Percentiles rank a stretch among this genome's conserved stretches.
Conservation (phyloP, 2,329 filamentous ascomycete genomes). For the Hypoxylon sp. region DNA sequence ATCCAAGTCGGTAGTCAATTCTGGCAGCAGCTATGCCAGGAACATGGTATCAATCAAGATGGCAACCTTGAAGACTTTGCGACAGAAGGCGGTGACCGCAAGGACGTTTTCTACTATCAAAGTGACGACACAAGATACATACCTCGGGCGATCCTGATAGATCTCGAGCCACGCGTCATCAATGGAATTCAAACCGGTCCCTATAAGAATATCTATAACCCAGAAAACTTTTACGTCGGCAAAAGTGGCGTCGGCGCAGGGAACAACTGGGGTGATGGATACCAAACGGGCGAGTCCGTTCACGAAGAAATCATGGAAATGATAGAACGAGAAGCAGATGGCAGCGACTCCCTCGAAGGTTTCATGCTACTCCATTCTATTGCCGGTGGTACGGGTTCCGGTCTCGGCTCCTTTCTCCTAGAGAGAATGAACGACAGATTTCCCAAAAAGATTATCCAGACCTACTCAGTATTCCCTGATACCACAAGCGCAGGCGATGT, state of each 20-base stretch:
- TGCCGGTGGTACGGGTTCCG: slow-evolving; percentile 94
- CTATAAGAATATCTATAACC: slow-evolving; percentile 99
- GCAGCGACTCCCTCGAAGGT: slow-evolving; percentile 96
- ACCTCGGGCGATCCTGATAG: slow-evolving; percentile 93
- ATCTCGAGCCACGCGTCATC: slow-evolving; percentile 94
- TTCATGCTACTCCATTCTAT: slow-evolving; percentile 99
- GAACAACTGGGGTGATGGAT: slow-evolving; percentile 98
- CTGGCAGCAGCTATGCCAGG: slow-evolving; percentile 98
- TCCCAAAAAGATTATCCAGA: slow-evolving; percentile 99
- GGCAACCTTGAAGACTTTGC: slow-evolving; percentile 98
- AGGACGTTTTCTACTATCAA: slow-evolving; percentile 99
- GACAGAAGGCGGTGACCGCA: slow-evolving; percentile 96
- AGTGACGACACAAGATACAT: slow-evolving; percentile 99
- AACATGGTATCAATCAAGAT: slow-evolving; percentile 97
- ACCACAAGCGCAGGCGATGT: slow-evolving; percentile 89
- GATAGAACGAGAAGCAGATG: slow-evolving; percentile 98
- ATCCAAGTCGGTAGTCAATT: slow-evolving; percentile 91
- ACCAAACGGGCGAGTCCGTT: slow-evolving; percentile 90
- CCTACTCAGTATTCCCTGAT: slow-evolving; percentile 98
- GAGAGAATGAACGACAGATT: slow-evolving; percentile 97
- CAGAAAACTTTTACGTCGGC: slow-evolving; percentile 98
- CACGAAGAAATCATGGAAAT: slow-evolving; percentile 99
- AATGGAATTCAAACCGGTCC: slow-evolving; percentile 92
- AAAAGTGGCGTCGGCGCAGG: slow-evolving; percentile 94
- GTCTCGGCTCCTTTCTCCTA: slow-evolving; percentile 93